Evolutionary conservation across 176 grass and related monocot genomes (phyloP).

Genomic region (Raddia distichophylla): DNA sequence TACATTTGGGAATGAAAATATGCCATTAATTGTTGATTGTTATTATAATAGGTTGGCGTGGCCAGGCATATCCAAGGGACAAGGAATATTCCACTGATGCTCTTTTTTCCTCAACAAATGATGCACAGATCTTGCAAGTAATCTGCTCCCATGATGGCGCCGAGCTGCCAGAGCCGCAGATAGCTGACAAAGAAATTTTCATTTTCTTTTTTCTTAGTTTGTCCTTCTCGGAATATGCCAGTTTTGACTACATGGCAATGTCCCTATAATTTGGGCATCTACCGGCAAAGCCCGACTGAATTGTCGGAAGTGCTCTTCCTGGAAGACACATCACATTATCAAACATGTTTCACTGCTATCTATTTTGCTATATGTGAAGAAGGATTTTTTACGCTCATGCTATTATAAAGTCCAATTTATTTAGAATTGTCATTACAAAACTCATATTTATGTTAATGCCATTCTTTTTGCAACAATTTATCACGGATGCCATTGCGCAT

Average conservation of each 20-base stretch:
- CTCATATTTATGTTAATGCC: too few relatives aligned
- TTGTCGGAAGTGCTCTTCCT: constrained; percentile 9
- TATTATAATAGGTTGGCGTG: too few relatives aligned
- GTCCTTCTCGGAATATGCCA: neutral
- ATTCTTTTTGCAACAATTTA: too few relatives aligned
- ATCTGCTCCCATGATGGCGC: neutral
- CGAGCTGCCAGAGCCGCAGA: neutral
- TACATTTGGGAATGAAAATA: neutral
- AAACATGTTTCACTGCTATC: neutral
- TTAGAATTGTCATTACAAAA: too few relatives aligned
- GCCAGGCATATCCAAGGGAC: constrained; percentile 30
- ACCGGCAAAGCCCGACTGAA: neutral
- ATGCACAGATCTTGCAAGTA: neutral
- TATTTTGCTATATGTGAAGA: too few relatives aligned
- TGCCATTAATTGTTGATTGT: neutral
- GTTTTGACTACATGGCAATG: neutral
- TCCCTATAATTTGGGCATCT: neutral
- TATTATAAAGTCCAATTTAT: too few relatives aligned
- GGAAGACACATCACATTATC: neutral
- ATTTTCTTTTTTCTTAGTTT: too few relatives aligned
- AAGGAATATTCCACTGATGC: constrained; percentile 36
- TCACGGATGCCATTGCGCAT: too few relatives aligned
- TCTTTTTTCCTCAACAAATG: neutral
- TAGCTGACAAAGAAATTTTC: neutral
- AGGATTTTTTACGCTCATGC: too few relatives aligned